These are phyloP conservation scores for Candida mattraensis DNA, from an alignment of 805 yeast genomes.

Conservation along the genomic window DNA sequence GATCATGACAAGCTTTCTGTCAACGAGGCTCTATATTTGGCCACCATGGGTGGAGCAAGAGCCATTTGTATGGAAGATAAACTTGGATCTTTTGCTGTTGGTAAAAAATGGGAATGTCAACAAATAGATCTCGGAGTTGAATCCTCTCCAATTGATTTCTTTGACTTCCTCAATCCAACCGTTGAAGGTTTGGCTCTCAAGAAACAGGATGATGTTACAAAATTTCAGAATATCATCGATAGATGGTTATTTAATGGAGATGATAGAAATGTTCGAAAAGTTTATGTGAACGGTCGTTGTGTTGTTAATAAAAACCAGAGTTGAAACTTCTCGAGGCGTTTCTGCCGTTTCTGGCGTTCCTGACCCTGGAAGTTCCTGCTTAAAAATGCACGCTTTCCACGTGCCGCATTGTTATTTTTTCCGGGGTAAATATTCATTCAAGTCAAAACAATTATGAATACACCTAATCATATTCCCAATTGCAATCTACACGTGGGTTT, in stretches of 20 bases:
- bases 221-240: constrained; percentile 56
- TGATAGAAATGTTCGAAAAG: constrained; percentile 74
- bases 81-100: constrained; percentile 69
- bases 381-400: too few relatives aligned
- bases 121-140: constrained; percentile 54
- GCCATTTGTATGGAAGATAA: constrained; percentile 55
- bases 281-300: too few relatives aligned
- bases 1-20: constrained; percentile 51
- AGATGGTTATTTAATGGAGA: constrained; percentile 92
- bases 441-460: too few relatives aligned
- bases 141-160: constrained; percentile 65
- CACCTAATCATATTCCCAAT: too few relatives aligned
- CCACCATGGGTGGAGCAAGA: constrained; percentile 83
- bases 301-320: too few relatives aligned
- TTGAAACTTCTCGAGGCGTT: too few relatives aligned
- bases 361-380: too few relatives aligned
- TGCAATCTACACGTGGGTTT: too few relatives aligned
- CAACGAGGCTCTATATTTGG: constrained; percentile 70
- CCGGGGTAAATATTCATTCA: too few relatives aligned
- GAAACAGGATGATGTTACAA: constrained; percentile 14
- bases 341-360: too few relatives aligned
- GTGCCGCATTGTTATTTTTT: too few relatives aligned
- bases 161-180: constrained; percentile 60
- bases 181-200: constrained; percentile 7
- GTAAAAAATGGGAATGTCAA: constrained; percentile 82